A percentile compares a stretch with the other conserved stretches of the same genome.
These are phyloP conservation scores for Sarocladium strictum DNA, from an alignment of 2,329 filamentous ascomycete genomes.

Conservation along the genomic window DNA sequence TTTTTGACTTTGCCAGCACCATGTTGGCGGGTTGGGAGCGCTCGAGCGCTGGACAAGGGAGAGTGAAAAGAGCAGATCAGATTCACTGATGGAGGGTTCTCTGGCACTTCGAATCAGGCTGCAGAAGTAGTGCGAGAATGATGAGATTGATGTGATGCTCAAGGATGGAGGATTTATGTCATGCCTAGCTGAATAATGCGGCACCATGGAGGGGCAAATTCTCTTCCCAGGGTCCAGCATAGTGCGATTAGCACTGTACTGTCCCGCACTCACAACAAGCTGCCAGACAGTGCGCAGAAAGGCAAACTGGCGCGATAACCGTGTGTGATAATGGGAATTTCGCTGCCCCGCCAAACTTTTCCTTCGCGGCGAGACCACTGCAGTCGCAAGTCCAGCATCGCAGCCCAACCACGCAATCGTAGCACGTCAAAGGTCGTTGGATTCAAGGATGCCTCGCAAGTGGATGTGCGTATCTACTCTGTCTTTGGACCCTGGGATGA, in stretches of 20 bases:
- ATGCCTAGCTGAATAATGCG: conserved; percentile 32
- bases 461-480: conserved; percentile 47
- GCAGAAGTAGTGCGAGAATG: not conserved
- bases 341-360: conserved; percentile 13
- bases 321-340: conserved; percentile 12
- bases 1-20: conserved; percentile 76
- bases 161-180: conserved; percentile 12
- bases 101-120: not conserved
- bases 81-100: not conserved
- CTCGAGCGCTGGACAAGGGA: not conserved
- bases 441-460: conserved; percentile 41
- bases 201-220: conserved; percentile 43
- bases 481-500: not conserved
- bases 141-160: not conserved
- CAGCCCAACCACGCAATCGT: conserved; percentile 3
- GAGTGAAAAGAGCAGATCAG: not conserved
- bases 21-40: not conserved
- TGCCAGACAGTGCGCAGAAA: not conserved
- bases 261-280: conserved; percentile 2
- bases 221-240: conserved; percentile 19
- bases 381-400: not conserved
- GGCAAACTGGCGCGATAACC: not conserved
- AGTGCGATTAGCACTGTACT: conserved; percentile 22
- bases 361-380: not conserved
- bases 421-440: not conserved